Conservation (phyloP, 2,329 filamentous ascomycete species). For the Aspergillus ruber region DNA sequence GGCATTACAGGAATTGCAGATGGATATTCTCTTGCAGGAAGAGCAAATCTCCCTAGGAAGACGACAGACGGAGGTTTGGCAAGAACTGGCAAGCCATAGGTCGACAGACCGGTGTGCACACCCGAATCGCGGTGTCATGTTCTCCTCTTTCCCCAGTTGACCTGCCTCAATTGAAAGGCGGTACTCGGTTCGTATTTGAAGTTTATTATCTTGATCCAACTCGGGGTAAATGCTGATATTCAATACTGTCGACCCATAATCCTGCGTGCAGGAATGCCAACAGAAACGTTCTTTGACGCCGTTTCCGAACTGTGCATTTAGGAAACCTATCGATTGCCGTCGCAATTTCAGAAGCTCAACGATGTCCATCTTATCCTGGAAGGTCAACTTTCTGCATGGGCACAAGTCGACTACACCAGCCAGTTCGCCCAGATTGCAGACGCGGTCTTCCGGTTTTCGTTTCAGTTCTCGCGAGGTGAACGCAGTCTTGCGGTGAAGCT, state of each 20-base stretch:
- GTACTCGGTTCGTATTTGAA: slow-evolving; percentile 33
- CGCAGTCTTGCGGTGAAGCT: slow-evolving; percentile 30
- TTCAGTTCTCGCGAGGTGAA: slow-evolving; percentile 29
- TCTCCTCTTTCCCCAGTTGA: slow-evolving; percentile 32
- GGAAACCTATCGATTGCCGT: slow-evolving; percentile 17
- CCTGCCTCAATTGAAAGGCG: slow-evolving; percentile 26
- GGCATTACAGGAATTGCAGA: slow-evolving; percentile 30
- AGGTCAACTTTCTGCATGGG: slow-evolving; percentile 36
- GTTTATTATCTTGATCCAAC: slow-evolving; percentile 24
- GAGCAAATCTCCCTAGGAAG: slow-evolving; percentile 27
- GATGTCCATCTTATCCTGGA: slow-evolving; percentile 31
- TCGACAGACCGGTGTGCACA: slow-evolving; percentile 36
- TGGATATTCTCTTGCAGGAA: slow-evolving; percentile 30
- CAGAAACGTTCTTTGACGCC: slow-evolving; percentile 26
- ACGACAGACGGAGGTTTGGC: slow-evolving; percentile 31
- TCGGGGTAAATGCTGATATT: slow-evolving; percentile 31
- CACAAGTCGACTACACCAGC: slow-evolving; percentile 35
- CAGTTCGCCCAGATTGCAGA: slow-evolving; percentile 27
- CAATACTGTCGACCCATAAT: slow-evolving; percentile 29
- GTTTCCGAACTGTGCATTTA: slow-evolving; percentile 23
- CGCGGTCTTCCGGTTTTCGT: slow-evolving; percentile 25
- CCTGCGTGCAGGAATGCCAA: slow-evolving; percentile 32
- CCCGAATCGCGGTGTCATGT: slow-evolving; percentile 34
- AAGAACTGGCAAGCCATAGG: slow-evolving; percentile 34
- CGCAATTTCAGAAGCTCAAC: slow-evolving; percentile 27